These are phyloP conservation scores for Yarrowia divulgata DNA, from an alignment of 805 yeast species.

Conservation along the genomic window DNA sequence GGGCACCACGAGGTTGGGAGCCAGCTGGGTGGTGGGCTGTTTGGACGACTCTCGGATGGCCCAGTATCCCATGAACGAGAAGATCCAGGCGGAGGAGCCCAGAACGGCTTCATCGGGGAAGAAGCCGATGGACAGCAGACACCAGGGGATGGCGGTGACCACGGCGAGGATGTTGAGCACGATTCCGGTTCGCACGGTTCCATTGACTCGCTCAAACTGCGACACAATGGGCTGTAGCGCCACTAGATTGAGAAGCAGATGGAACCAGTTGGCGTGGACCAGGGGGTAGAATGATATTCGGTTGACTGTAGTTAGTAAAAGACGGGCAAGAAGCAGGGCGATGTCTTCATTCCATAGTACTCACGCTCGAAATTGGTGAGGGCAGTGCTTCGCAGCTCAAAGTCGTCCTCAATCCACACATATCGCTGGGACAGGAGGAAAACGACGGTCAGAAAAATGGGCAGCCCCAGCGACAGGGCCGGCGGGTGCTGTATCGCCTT, in stretches of 20 bases:
- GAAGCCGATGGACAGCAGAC: slow-evolving; percentile 53
- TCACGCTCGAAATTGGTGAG: slow-evolving; percentile 56
- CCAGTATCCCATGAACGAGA: slow-evolving; percentile 68
- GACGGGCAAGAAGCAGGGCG: slow-evolving; percentile 23
- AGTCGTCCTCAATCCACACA: slow-evolving; percentile 49
- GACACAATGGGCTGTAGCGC: slow-evolving; percentile 67
- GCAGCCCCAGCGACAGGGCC: slow-evolving; percentile 45
- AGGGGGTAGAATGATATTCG: slow-evolving; percentile 75
- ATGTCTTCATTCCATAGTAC: slow-evolving; percentile 37
- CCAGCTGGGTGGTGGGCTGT: slow-evolving; percentile 33
- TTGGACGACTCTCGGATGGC: slow-evolving; percentile 57
- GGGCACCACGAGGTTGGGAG: slow-evolving; percentile 56
- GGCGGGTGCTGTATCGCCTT: slow-evolving; percentile 43
- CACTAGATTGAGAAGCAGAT: slow-evolving; percentile 65
- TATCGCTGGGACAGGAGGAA: slow-evolving; percentile 38
- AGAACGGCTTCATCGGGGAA: slow-evolving; percentile 62
- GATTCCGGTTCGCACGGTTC: slow-evolving; percentile 86
- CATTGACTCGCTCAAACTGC: slow-evolving; percentile 72
- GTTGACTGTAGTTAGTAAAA: slow-evolving; percentile 48
- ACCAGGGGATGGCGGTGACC: slow-evolving; percentile 68
- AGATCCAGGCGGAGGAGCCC: slow-evolving; percentile 80
- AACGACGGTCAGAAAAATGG: slow-evolving; percentile 43
- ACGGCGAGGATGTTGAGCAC: slow-evolving; percentile 76
- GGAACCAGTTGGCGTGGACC: slow-evolving; percentile 67
- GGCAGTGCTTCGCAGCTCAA: slow-evolving; percentile 64